Base-by-base conservation (phyloP, 2,329 filamentous ascomycete genomes). In the Cladosporium oxysporum region DNA sequence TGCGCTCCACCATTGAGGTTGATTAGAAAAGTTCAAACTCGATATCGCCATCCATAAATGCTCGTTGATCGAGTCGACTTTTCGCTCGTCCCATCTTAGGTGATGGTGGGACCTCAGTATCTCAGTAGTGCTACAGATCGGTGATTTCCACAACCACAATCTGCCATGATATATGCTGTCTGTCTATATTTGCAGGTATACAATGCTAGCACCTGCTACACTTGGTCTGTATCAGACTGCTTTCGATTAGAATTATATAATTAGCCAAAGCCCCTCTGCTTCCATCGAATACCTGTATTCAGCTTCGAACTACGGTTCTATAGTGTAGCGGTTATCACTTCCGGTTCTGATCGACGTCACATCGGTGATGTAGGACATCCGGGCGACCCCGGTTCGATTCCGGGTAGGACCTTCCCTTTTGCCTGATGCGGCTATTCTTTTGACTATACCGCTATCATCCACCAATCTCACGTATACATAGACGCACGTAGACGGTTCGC, bases 371-470 rank as follows among this genome's bases (percentile, higher is more conserved):
- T 29, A 31, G 50, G 29, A 29, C 14, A 31, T 53, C 50, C 50
- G 50, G 58, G 58, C 58, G 31, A 61, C 58, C 58, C 58, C 58
- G 58, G 58, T 61, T 61, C 58, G 58, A 61, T 61, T 61, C 58
- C 58, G 58, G 58, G 58, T 61, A 61, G 23, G 58, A 61, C 58
- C 58, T 61, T 29, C 21, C 28, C 16, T 60, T 23, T 33, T 33
- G 18, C 5, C 10, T 47, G 7, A 31, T 31, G 29, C 8, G 29
- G 11, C 33, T 11, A 11, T 35, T 10, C 11, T 35, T 35, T 35
- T 35, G 33, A 26, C 33, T 12, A 10, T 11, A 35, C 8, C 33
- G 8, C 3, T 10, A 35, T 11, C 29, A 6, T 31, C 29, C 12
- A 37, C 35, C 35, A 37, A 12, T 37, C 14, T 12, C 14, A 37